Conservation (phyloP, 108 stramenopile species). For the Stephanodiscus triporus region DNA sequence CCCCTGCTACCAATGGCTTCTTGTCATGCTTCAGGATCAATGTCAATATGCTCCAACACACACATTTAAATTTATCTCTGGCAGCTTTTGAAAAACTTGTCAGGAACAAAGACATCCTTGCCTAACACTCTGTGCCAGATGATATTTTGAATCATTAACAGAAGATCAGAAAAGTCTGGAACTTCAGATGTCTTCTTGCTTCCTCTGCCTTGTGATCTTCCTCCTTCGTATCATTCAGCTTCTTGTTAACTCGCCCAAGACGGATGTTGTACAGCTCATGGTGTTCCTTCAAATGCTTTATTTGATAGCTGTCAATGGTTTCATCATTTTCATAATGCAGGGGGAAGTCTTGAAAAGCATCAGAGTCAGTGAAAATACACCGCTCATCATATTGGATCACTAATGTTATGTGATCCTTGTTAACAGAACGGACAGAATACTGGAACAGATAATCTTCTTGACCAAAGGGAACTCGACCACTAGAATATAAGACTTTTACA, state of each 20-base stretch:
- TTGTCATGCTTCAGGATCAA: not conserved
- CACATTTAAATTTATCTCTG: not conserved
- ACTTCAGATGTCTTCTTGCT: slow-evolving; percentile 2
- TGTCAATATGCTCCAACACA: not conserved
- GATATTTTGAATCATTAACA: not conserved
- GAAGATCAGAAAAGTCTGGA: not conserved
- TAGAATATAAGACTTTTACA: too few species aligned
- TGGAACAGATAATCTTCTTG: not conserved
- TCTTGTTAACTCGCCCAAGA: slow-evolving; percentile 10
- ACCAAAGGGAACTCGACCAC: not conserved
- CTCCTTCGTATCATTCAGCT: not conserved
- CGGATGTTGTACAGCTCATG: slow-evolving; percentile 2
- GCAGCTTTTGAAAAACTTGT: slow-evolving; percentile 5
- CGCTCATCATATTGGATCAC: not conserved
- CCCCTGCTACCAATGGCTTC: not conserved
- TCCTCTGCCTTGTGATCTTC: not conserved
- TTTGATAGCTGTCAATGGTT: not conserved
- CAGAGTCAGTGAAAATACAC: not conserved
- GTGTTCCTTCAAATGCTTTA: not conserved
- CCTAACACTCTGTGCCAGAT: not conserved
- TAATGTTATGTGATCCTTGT: not conserved
- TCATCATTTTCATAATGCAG: not conserved
- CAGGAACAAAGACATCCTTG: not conserved
- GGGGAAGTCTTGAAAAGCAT: not conserved
- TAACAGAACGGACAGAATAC: too few species aligned